Evolutionary conservation across 305 asterid species (phyloP), one percentile per base, ranked within the genome.

Genomic region (Plantago lanceolata): DNA sequence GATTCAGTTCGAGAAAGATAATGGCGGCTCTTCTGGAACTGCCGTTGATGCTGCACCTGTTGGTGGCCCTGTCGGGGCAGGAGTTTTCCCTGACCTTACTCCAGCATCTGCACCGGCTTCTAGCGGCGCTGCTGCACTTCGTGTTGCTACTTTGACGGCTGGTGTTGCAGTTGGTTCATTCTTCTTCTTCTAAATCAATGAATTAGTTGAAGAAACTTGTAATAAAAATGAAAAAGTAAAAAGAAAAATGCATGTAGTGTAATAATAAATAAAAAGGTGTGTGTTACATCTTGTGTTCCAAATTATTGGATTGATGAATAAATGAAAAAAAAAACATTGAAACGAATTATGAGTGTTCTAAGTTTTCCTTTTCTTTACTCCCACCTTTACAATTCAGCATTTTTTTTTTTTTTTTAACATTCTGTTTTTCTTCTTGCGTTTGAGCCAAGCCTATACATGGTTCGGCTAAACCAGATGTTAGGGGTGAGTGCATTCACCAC

Each of bases 11-110:
- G n/a, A 59, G 11, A 43, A 59, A 16, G 50, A 59, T 24, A 18
- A n/a, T 37, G 64, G 51, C 6, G 12, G n/a, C 8, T n/a, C 50
- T 8, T 7, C 29, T 15, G 21, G 3, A 4, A 58, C 19, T 3
- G 64, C 52, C 26, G 16, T 33, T 12, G 78, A 53, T 11, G 82
- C 76, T n/a, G 82, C 80, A 51, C 75, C 80, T 2, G 66, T 69
- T 19, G 83, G 86, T 8, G 72, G 77, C 19, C 84, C 84, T 0
- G 77, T 71, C 28, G 15, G 75, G 5, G 24, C 69, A 0, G 77
- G 65, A 24, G 18, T 48, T 20, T 52, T 64, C 57, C 45, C 69
- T 19, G 37, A 18, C 16, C 15, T 47, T 19, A 14, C 79, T 29
- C 45, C 78, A 3, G 66, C 78, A 2, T 54, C 21, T 0, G 14